Evolutionary conservation across 768 basidiomycete genomes (phyloP).

Genomic region (Podaxis pistillaris): DNA sequence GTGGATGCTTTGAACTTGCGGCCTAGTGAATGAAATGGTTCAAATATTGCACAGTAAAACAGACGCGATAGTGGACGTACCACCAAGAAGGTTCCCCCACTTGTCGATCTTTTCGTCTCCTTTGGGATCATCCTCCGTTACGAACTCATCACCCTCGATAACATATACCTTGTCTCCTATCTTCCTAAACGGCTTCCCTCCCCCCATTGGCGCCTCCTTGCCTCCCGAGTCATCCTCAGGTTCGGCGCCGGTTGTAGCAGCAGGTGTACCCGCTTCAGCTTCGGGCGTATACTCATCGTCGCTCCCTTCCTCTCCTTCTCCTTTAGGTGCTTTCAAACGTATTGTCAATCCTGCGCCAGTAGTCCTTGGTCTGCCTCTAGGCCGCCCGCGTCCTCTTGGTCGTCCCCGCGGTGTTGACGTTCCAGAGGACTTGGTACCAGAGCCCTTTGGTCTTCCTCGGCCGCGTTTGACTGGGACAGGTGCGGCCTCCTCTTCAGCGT

Average conservation of each 20-base stretch:
- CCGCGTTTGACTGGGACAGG: conserved; percentile 16
- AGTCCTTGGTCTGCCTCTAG: conserved; percentile 20
- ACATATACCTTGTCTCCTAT: conserved; percentile 74
- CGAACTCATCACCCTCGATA: conserved; percentile 88
- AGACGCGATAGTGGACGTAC: conserved; percentile 40
- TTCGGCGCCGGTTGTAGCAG: conserved; percentile 31
- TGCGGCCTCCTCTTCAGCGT: conserved; percentile 34
- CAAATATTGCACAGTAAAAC: conserved; percentile 9
- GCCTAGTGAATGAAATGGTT: conserved; percentile 40
- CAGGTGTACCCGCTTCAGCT: conserved; percentile 22
- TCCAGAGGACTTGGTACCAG: conserved; percentile 5
- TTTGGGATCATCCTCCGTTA: conserved; percentile 78
- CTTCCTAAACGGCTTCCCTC: conserved; percentile 69
- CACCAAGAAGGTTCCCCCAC: conserved; percentile 80
- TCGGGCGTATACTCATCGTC: conserved; percentile 30
- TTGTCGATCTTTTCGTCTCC: conserved; percentile 92
- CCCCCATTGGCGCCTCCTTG: conserved; percentile 44
- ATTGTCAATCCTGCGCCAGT: conserved; percentile 28
- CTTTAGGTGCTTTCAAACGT: conserved; percentile 32
- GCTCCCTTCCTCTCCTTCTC: conserved; percentile 33
- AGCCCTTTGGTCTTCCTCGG: conserved; percentile 11
- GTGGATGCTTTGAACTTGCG: conserved; percentile 87
- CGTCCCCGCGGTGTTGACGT: conserved; percentile 12
- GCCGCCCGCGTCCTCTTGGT: conserved; percentile 36
- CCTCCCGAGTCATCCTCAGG: conserved; percentile 34